Evolutionary conservation across 441 rosid species (phyloP).

Genomic region (Adansonia madagascariensis): DNA sequence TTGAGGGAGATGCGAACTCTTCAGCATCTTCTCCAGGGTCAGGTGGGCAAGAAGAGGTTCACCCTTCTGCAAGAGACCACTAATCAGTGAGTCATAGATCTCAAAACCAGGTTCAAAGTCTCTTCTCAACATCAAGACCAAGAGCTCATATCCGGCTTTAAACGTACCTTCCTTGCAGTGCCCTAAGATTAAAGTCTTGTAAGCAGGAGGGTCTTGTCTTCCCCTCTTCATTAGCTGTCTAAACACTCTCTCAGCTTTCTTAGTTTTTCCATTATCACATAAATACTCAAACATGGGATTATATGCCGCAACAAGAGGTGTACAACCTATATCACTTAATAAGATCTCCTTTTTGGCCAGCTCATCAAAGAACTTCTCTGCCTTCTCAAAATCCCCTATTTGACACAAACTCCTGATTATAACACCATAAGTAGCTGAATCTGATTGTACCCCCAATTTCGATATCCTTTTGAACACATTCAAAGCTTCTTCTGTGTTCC

Average conservation of each 20-base stretch:
- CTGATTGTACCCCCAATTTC: constrained; percentile 54
- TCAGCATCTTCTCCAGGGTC: constrained; percentile 67
- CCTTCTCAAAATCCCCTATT: constrained; percentile 57
- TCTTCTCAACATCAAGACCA: constrained; percentile 76
- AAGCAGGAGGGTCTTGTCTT: constrained; percentile 73
- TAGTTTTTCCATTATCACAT: constrained; percentile 70
- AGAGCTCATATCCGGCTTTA: constrained; percentile 60
- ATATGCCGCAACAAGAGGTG: constrained; percentile 78
- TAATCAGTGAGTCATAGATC: constrained; percentile 57
- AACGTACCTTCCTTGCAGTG: constrained; percentile 68
- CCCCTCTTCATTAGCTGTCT: constrained; percentile 88
- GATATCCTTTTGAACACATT: constrained; percentile 59
- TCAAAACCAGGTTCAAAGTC: constrained; percentile 64
- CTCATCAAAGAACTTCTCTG: constrained; percentile 68
- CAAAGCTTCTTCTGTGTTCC: constrained; percentile 62
- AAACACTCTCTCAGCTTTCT: constrained; percentile 66
- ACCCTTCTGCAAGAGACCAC: constrained; percentile 58
- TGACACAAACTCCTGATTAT: constrained; percentile 64
- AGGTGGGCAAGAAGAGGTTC: constrained; percentile 66
- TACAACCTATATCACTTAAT: constrained; percentile 57
- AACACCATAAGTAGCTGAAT: constrained; percentile 82
- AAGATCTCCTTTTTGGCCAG: constrained; percentile 53
- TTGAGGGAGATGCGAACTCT: constrained; percentile 65
- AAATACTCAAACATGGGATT: constrained; percentile 68
- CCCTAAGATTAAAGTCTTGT: constrained; percentile 70